These are phyloP conservation scores for Cercospora sp. DNA, from an alignment of 2,329 filamentous ascomycete species.

Conservation along the genomic window DNA sequence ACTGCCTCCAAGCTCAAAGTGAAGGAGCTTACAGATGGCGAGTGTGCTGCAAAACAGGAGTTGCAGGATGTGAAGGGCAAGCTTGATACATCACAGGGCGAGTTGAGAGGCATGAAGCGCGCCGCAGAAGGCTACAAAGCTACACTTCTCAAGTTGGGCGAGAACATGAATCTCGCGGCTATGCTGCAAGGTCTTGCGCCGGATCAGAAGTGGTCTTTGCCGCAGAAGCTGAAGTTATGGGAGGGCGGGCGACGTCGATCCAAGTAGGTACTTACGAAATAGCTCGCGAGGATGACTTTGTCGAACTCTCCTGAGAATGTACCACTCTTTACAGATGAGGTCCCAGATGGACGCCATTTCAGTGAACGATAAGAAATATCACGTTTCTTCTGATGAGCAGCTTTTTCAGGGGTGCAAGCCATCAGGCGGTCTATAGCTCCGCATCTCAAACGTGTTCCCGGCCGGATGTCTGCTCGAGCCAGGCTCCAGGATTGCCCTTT, in stretches of 20 bases:
- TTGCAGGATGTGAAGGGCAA: neutral
- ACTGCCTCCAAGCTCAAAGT: neutral
- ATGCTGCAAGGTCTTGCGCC: neutral
- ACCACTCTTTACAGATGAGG: neutral
- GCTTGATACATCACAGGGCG: neutral
- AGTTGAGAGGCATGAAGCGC: neutral
- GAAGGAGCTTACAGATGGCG: neutral
- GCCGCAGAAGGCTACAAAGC: neutral
- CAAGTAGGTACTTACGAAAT: neutral
- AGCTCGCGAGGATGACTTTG: neutral
- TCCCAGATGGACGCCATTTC: neutral
- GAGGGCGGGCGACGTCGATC: neutral
- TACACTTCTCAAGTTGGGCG: neutral
- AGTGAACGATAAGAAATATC: too few relatives aligned
- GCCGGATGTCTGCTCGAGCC: neutral
- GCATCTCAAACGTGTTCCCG: neutral
- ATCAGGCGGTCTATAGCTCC: neutral
- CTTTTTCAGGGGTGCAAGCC: neutral
- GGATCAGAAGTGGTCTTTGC: neutral
- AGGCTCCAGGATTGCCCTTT: too few relatives aligned
- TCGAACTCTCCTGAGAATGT: too few relatives aligned
- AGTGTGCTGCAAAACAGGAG: neutral
- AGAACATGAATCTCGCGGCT: neutral
- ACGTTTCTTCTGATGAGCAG: neutral
- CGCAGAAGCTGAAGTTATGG: neutral